Evolutionary conservation across 306 rosid species (phyloP).

Genomic region (Vigna nakashimae): DNA sequence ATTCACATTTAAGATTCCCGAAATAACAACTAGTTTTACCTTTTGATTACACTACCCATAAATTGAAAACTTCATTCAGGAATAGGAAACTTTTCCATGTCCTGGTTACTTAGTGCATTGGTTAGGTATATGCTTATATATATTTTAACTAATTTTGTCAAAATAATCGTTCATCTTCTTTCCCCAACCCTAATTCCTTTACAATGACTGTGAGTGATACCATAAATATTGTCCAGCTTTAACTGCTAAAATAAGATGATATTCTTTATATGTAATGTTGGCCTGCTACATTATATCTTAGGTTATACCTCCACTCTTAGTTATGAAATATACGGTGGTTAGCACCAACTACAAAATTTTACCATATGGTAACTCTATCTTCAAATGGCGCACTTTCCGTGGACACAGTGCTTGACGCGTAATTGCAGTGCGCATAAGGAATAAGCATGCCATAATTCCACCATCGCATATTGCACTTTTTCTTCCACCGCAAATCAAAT

Average conservation of each 20-base stretch:
- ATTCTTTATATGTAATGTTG: neutral
- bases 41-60: too few relatives aligned
- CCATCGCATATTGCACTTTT: neutral
- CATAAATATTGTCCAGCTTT: neutral
- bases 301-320: neutral
- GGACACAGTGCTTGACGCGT: neutral
- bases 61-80: neutral
- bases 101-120: too few relatives aligned
- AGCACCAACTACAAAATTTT: neutral
- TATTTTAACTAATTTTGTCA: too few relatives aligned
- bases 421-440: neutral
- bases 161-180: too few relatives aligned
- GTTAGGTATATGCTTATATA: neutral
- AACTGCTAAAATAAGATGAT: neutral
- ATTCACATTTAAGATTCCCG: too few relatives aligned
- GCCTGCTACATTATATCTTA: neutral
- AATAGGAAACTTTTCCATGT: neutral
- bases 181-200: too few relatives aligned
- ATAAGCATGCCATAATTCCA: conserved; percentile 43
- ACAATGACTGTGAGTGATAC: neutral
- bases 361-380: neutral
- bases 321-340: neutral
- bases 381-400: neutral
- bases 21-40: too few relatives aligned
- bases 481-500: neutral